Conservation (phyloP, 2,329 filamentous ascomycete genomes). For the Colletotrichum melonis region DNA sequence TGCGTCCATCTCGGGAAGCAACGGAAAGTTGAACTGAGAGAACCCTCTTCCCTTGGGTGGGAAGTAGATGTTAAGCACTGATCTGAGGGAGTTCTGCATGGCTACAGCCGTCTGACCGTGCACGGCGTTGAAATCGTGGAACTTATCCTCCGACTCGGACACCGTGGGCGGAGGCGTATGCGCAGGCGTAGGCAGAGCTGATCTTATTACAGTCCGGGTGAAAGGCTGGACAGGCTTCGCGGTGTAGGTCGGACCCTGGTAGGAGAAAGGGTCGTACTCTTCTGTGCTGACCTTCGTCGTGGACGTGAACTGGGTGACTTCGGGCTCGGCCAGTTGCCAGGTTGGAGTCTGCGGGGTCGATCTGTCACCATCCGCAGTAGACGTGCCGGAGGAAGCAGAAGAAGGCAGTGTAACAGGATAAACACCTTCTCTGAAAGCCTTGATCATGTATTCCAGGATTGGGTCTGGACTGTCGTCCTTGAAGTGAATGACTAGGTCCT, state of each 20-base stretch:
- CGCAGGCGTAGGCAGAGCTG: constrained; percentile 55
- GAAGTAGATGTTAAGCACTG: constrained; percentile 63
- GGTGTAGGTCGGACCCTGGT: constrained; percentile 32
- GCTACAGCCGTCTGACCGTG: constrained; percentile 60
- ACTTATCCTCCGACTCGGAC: constrained; percentile 48
- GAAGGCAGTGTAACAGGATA: constrained; percentile 43
- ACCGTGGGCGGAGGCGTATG: constrained; percentile 53
- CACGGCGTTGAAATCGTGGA: constrained; percentile 57
- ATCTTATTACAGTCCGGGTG: constrained; percentile 38
- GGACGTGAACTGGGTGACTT: neutral
- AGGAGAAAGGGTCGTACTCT: constrained; percentile 62
- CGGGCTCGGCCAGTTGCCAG: constrained; percentile 12
- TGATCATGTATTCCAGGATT: constrained; percentile 59
- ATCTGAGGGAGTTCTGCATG: constrained; percentile 68
- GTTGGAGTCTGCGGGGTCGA: constrained; percentile 18
- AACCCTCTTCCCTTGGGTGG: constrained; percentile 59
- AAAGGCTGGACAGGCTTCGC: constrained; percentile 10
- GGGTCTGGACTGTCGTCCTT: constrained; percentile 54
- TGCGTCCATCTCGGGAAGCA: constrained; percentile 60
- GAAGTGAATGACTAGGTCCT: constrained; percentile 69
- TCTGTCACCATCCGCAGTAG: constrained; percentile 21
- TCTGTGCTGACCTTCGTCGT: constrained; percentile 37
- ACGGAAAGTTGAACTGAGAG: constrained; percentile 58
- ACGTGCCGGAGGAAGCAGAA: neutral
- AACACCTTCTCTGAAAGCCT: constrained; percentile 55